Conservation (phyloP, 257 asterid species). For the Salvia miltiorrhiza region DNA sequence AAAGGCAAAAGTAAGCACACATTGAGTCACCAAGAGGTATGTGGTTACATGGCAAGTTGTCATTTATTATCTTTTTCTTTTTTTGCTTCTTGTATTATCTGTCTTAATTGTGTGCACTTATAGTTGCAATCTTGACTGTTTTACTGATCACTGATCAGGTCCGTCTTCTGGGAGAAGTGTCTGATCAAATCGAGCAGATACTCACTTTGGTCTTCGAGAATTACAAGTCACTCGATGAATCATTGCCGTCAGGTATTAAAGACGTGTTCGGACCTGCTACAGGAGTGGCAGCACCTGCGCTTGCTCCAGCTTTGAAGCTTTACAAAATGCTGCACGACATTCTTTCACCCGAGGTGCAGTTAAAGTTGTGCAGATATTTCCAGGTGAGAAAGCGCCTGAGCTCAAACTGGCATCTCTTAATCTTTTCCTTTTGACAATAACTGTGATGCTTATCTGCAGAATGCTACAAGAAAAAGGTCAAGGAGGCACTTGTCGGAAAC, state of each 20-base stretch:
- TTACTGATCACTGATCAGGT: constrained; percentile 47
- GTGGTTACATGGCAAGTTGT: constrained; percentile 17
- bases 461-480: constrained; percentile 86
- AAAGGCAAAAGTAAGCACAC: constrained; percentile 59
- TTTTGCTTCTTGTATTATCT: neutral
- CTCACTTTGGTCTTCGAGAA: constrained; percentile 73
- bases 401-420: neutral
- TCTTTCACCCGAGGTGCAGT: constrained; percentile 76
- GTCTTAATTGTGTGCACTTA: too few species aligned
- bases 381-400: constrained; percentile 49
- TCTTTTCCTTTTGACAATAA: constrained; percentile 6
- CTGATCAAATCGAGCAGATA: constrained; percentile 73
- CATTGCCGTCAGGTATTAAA: constrained; percentile 57
- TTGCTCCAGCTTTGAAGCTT: constrained; percentile 76
- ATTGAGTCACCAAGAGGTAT: constrained; percentile 96
- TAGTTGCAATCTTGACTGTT: neutral
- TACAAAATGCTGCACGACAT: constrained; percentile 76
- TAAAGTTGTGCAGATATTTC: constrained; percentile 79
- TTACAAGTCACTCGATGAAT: constrained; percentile 86
- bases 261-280: constrained; percentile 69
- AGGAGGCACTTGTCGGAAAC: constrained; percentile 78
- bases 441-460: constrained; percentile 39
- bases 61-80: neutral
- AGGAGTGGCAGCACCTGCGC: constrained; percentile 83
- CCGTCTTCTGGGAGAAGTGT: constrained; percentile 85